These are phyloP conservation scores for Begonia fuchsioides DNA, from an alignment of 306 rosid species.

Conservation along the genomic window DNA sequence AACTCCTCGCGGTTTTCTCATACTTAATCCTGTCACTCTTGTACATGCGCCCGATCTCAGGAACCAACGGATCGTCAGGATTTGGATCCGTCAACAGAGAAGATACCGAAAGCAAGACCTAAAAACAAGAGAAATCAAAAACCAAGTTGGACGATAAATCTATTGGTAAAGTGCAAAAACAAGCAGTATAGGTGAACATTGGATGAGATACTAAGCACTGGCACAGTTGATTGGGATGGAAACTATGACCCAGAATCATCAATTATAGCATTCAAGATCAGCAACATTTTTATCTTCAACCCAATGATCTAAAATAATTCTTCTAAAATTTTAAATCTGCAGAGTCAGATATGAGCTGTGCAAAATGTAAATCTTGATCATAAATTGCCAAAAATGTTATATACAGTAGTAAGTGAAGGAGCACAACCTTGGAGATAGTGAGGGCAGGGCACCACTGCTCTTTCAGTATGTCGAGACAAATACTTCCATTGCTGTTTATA, in stretches of 20 bases:
- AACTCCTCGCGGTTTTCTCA: conserved; percentile 64
- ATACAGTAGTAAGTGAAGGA: background rate
- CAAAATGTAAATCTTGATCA: too few species aligned
- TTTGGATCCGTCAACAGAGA: conserved; percentile 60
- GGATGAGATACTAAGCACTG: too few species aligned
- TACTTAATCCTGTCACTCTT: conserved; percentile 63
- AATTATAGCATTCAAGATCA: too few species aligned
- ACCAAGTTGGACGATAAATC: too few species aligned
- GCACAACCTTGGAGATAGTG: conserved; percentile 50
- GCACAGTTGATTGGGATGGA: too few species aligned
- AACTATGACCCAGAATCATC: too few species aligned
- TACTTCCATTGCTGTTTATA: conserved; percentile 61
- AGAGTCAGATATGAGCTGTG: too few species aligned
- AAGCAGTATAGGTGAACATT: too few species aligned
- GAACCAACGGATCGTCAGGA: conserved; percentile 67
- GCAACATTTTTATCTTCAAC: too few species aligned
- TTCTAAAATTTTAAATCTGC: too few species aligned
- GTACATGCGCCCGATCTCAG: conserved; percentile 67
- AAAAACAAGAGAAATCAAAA: conserved; percentile 2
- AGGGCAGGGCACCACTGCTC: conserved; percentile 77
- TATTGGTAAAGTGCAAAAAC: background rate
- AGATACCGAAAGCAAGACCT: conserved; percentile 57
- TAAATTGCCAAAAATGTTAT: too few species aligned
- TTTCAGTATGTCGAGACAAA: conserved; percentile 66
- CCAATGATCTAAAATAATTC: too few species aligned